These are phyloP conservation scores for Neonectria coccinea DNA, from an alignment of 2,329 filamentous ascomycete genomes.

Conservation along the genomic window DNA sequence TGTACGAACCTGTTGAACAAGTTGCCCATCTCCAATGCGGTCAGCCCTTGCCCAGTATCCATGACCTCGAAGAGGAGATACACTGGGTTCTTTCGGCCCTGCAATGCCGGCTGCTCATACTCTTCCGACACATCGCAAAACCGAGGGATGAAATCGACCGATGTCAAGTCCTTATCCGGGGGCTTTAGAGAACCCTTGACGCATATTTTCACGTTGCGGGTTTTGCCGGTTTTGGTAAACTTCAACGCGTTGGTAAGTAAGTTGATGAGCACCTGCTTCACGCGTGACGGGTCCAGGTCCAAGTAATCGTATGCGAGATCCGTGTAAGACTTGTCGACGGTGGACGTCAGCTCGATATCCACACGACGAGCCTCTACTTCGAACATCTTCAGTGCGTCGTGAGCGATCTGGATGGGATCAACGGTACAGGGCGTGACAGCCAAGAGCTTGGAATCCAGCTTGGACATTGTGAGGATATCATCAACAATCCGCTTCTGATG, in stretches of 20 bases:
- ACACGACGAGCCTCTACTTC: constrained; percentile 78
- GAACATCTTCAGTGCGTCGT: constrained; percentile 80
- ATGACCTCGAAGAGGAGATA: constrained; percentile 80
- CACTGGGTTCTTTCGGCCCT: constrained; percentile 59
- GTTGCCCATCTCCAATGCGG: constrained; percentile 75
- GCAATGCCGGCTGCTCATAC: constrained; percentile 50
- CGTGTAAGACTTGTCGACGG: constrained; percentile 71
- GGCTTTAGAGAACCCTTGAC: constrained; percentile 58
- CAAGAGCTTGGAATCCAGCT: constrained; percentile 80
- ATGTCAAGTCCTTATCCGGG: constrained; percentile 55
- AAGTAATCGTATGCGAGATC: constrained; percentile 73
- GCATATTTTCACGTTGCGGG: constrained; percentile 64
- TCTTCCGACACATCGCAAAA: constrained; percentile 59
- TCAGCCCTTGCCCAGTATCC: constrained; percentile 82
- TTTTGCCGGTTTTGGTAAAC: constrained; percentile 75
- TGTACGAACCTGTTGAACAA: constrained; percentile 85
- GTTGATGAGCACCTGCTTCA: constrained; percentile 84
- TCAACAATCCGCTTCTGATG: constrained; percentile 86
- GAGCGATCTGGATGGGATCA: constrained; percentile 74
- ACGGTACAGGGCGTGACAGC: constrained; percentile 77
- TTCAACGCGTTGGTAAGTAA: constrained; percentile 85
- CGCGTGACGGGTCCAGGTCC: constrained; percentile 76
- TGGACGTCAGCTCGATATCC: constrained; percentile 74
- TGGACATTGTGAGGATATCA: constrained; percentile 78
- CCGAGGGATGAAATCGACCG: constrained; percentile 72